Percentiles rank a stretch among this genome's conserved stretches.
Conservation (phyloP, 176 grass and related monocot species). For the Avena insularis region DNA sequence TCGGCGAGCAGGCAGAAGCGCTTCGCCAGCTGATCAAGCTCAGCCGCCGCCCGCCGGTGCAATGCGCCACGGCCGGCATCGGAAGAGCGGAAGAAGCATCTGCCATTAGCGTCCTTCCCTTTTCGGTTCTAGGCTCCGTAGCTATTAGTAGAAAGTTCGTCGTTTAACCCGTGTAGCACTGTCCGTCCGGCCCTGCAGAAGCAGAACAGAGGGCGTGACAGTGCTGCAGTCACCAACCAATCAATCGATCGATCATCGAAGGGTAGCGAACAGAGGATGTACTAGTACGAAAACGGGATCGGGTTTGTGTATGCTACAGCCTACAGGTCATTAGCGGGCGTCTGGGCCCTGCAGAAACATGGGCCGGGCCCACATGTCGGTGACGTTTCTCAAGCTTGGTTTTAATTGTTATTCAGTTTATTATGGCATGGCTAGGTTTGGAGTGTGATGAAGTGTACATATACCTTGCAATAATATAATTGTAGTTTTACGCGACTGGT, state of each 20-base stretch:
- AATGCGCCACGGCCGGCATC: not conserved
- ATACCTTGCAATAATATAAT: not conserved
- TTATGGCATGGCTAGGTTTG: not conserved
- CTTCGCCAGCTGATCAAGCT: constrained; percentile 12
- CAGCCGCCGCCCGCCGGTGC: constrained; percentile 1
- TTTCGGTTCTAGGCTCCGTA: not conserved
- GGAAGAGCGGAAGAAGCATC: not conserved
- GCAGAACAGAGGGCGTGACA: too few species aligned
- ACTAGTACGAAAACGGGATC: not conserved
- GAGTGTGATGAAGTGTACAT: not conserved
- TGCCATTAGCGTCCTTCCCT: not conserved
- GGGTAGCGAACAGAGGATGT: too few species aligned
- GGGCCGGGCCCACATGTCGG: not conserved
- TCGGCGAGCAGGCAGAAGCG: constrained; percentile 66
- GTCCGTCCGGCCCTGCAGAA: not conserved
- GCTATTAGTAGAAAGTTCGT: not conserved
- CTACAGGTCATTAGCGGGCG: too few species aligned
- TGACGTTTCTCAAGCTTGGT: not conserved
- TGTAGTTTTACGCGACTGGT: not conserved
- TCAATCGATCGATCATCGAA: too few species aligned
- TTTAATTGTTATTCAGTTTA: too few species aligned
- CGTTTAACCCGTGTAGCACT: not conserved
- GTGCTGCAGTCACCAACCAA: too few species aligned
- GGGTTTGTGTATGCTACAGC: constrained; percentile 19
- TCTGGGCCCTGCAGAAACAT: not conserved